Base-by-base conservation (phyloP, 208 protist genomes). In the Wallacemonas rigidus region DNA sequence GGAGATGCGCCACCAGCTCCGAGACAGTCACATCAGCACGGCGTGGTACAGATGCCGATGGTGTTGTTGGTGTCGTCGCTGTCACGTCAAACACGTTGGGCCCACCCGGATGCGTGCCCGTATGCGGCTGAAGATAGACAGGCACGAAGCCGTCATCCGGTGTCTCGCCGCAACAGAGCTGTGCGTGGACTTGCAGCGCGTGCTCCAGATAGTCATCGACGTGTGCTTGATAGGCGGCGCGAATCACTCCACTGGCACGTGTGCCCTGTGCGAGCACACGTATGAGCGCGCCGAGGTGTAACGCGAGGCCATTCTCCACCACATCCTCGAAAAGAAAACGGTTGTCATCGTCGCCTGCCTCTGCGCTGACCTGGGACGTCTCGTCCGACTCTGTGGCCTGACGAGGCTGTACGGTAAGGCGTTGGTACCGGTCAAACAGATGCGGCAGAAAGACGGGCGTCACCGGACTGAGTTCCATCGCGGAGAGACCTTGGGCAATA, bases 121-220 rank as follows among this genome's bases (percentile, higher is more conserved):
- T 39, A n/a, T 54, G 55, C 1, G 53, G 67, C 35, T 68, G 57
- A 12, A 77, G 44, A 57, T 82, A 82, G 35, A 15, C 11, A 11
- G 77, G 77, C 48, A 78, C 64, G 36, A 55, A 54, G 5, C n/a
- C 15, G 55, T 54, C 47, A 8, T 69, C 72, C 1, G 51, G 54
- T 1, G 74, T 72, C 45, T 72, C 63, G 35, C 77, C 77, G 15
- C 72, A 69, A 64, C 56, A 78, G 39, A 93, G 62, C 81, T 90
- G 82, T 1, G 82, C 70, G 71, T 93, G 88, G 2, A 76, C 80
- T 67, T 93, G 85, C 48, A 93, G 74, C 8, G 72, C 77, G 40
- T 83, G 76, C 72, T 88, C 82, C 36, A 94, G 73, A 56, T 91
- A 89, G n/a, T 70, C 45, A 7, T 84, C 83, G 6, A 72, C 75